Evolutionary conservation across 371 early-diverging fungal species (phyloP), one percentile per base, ranked within the genome.

Genomic region (Mortierella sp.): DNA sequence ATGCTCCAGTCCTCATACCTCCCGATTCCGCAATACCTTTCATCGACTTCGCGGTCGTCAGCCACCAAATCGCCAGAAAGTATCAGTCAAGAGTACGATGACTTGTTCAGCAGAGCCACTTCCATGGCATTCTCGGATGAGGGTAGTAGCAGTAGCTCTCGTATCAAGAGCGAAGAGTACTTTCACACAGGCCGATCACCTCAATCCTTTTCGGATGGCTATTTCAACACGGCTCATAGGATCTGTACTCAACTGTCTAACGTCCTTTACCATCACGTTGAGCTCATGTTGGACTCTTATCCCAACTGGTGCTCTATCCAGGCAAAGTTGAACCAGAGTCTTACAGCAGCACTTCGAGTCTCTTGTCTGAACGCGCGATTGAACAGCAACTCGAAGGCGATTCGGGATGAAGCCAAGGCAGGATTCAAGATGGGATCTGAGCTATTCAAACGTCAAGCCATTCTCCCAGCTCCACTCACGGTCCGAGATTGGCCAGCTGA

Each of bases 401-500:
- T 61, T 12, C 46, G 67, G 9, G 60, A 74, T 22, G 71, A 74
- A 41, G 74, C 74, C 56, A 74, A 67, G 29, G 74, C 74, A 1
- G 67, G 74, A 8, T 74, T 74, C 57, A 67, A 63, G 64, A 63
- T 63, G 60, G 74, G 74, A 0, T 67, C 68, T 2, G 64, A 63
- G 39, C 53, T 63, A 3, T 63, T 58, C 24, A 74, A 67, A 25
- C 63, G 63, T 3, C 60, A 50, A 25, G 74, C 74, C 9, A 1
- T 74, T 22, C 10, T 74, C 4, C 68, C 67, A 0, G 62, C 43
- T 1, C 74, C 74, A 14, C 29, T 74, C 21, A 66, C 68, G 8
- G 54, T 74, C 51, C 74, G 74, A n/a, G 67, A 67, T 45, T 67
- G 74, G 67, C 74, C 72, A 0, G 66, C 66, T 1, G 72, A 72